Evolutionary conservation across 23 red algal genomes (phyloP).

Genomic region (Gracilaria gracilis): DNA sequence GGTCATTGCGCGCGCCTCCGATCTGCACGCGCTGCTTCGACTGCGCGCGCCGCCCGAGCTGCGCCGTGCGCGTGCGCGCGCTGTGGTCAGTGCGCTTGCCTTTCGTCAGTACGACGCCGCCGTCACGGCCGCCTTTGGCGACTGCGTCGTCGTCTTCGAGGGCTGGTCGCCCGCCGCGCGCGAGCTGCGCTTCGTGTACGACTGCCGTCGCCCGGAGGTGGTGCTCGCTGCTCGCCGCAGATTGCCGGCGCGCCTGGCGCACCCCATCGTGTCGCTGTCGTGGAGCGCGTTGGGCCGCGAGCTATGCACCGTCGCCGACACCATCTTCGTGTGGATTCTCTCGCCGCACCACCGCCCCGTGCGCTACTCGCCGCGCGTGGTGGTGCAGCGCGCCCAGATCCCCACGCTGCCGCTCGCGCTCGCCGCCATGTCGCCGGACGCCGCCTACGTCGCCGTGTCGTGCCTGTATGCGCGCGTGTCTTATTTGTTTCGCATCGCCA

Average conservation of each 20-base stretch:
- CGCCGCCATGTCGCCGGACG: constrained; percentile 48
- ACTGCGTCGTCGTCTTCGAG: constrained; percentile 65
- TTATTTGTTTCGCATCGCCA: constrained; percentile 33
- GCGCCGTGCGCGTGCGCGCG: neutral
- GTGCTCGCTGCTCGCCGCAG: constrained; percentile 11
- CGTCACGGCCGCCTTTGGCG: constrained; percentile 60
- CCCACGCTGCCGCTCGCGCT: constrained; percentile 26
- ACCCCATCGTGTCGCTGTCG: constrained; percentile 37
- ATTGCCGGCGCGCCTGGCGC: neutral
- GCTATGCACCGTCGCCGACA: constrained; percentile 63
- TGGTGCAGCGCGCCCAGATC: neutral
- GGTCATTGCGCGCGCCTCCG: constrained; percentile 71
- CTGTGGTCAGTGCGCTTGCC: constrained; percentile 34
- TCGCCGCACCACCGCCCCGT: constrained; percentile 21
- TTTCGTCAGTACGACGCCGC: constrained; percentile 69
- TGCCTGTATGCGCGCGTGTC: constrained; percentile 37
- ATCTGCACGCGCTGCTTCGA: constrained; percentile 61
- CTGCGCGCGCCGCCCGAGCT: constrained; percentile 31
- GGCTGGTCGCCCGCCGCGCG: constrained; percentile 29
- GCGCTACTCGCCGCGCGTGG: constrained; percentile 11
- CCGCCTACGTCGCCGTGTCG: constrained; percentile 22
- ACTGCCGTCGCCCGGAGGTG: constrained; percentile 19
- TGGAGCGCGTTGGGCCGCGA: constrained; percentile 29
- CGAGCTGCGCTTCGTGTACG: constrained; percentile 25
- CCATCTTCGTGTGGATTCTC: constrained; percentile 57